Base-by-base conservation (phyloP, 306 rosid species). In the Vigna radiata region DNA sequence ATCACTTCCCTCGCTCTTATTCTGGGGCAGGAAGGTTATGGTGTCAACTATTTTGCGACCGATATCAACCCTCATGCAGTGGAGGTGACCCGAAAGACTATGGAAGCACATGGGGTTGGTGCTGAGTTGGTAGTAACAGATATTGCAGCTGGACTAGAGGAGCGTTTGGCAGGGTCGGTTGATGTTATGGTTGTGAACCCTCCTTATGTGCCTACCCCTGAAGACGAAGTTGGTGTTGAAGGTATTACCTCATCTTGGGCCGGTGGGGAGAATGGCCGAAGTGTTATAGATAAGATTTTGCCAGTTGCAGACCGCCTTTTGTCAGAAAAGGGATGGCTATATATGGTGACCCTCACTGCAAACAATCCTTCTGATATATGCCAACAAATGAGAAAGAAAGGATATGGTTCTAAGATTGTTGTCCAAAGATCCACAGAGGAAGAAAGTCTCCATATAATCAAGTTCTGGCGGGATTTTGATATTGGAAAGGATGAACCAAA, bases 201-300 rank as follows among this genome's bases (percentile, higher is more conserved):
- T 1, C 99, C 99, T 44, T 96, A 93, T 77, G 99, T 96, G 44
- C 98, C 97, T 59, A 96, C 98, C 60, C 99, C 98, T 21, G 98
- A 96, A 79, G 89, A 88, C 41, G 99, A 96, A 83, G 98, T 93
- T 10, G 96, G 97, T 17, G 70, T 85, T n/a, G 87, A 80, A 80
- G 98, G 98, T 21, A 91, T 96, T 31, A 79, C 88, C 19, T 75
- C 97, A 46, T 84, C 99, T 74, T 96, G 98, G 98, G 99, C 98
- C 1, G 99, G 99, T 5, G 99, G 99, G 50, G 97, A 89, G 84
- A 90, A 91, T 43, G 99, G 99, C 8, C 92, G 98, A 47, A 80
- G 77, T 4, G 94, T 96, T 41, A 96, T 96, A 5, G 97, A 96
- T 70, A 81, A 81, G 85, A 93, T 96, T 48, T 80, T 92, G 86